A percentile compares a stretch with the other conserved stretches of the same genome.
Evolutionary conservation across 2,329 filamentous ascomycete genomes (phyloP).

Genomic region (Penicillium aurantiogriseum): DNA sequence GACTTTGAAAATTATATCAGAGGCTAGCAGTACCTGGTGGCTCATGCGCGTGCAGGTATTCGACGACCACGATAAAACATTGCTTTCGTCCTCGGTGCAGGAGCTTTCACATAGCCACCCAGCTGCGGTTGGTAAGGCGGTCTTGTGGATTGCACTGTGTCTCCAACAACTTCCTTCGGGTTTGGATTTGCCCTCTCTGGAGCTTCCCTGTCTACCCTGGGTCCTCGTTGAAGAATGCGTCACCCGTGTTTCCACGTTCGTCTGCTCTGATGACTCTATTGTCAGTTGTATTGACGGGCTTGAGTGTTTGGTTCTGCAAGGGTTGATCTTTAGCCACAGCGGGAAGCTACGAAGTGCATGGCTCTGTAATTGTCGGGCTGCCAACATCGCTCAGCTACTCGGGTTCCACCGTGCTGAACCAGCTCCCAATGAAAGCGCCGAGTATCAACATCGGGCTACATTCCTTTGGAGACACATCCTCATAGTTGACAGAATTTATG

Average conservation of each 20-base stretch:
- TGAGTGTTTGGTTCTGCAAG: constrained; percentile 12
- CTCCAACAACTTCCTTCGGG: constrained; percentile 13
- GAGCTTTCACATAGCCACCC: constrained; percentile 4
- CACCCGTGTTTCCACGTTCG: background rate
- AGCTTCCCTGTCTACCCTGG: constrained; percentile 2
- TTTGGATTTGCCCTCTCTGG: background rate
- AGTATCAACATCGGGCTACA: background rate
- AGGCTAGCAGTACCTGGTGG: constrained; percentile 11
- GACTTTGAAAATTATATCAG: constrained; percentile 6
- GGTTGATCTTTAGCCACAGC: constrained; percentile 8
- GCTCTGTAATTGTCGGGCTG: constrained; percentile 12
- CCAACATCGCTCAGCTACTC: constrained; percentile 9
- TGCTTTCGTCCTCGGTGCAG: constrained; percentile 1
- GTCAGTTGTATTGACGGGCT: constrained; percentile 11
- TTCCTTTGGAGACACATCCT: constrained; percentile 10
- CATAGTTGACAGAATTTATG: constrained; percentile 7
- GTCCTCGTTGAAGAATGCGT: constrained; percentile 5
- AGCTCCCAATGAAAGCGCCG: background rate
- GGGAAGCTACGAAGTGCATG: constrained; percentile 14
- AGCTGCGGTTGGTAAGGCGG: constrained; percentile 2
- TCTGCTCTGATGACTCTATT: constrained; percentile 9
- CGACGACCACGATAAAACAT: constrained; percentile 1
- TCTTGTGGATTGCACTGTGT: constrained; percentile 9
- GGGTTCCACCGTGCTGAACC: constrained; percentile 8
- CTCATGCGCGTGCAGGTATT: constrained; percentile 6